phyloP scores from a whole-genome alignment of 2,329 filamentous ascomycete genomes.

The Corynespora cassiicola region DNA sequence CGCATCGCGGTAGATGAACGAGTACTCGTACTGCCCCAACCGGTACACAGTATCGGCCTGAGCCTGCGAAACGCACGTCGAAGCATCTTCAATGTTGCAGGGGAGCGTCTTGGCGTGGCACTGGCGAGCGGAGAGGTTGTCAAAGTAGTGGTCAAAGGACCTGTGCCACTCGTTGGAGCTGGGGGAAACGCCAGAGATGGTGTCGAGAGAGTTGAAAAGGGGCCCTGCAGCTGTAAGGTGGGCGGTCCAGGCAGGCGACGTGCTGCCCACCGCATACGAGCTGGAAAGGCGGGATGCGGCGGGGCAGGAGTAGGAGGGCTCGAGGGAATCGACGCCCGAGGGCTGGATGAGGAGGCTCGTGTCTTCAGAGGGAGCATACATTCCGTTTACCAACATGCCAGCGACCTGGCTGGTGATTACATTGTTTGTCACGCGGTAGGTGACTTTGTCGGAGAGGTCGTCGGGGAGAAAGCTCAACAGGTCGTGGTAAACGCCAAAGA shows the following conservation, averaged over 20 bases:
- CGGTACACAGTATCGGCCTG: constrained; percentile 75
- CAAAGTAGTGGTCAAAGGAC: constrained; percentile 82
- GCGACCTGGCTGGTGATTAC: constrained; percentile 83
- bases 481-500: constrained; percentile 77
- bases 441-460: constrained; percentile 52
- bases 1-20: constrained; percentile 75
- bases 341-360: constrained; percentile 57
- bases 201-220: constrained; percentile 68
- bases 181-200: constrained; percentile 69
- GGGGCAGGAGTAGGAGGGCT: constrained; percentile 74
- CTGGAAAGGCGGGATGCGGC: constrained; percentile 54
- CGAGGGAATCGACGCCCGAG: constrained; percentile 71
- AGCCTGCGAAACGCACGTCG: constrained; percentile 66
- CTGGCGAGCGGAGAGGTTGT: constrained; percentile 80
- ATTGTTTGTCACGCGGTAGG: constrained; percentile 81
- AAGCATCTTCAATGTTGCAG: constrained; percentile 62
- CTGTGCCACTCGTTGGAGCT: constrained; percentile 69
- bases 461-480: constrained; percentile 72
- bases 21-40: constrained; percentile 82
- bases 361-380: constrained; percentile 49
- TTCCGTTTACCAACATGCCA: constrained; percentile 74
- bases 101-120: constrained; percentile 78
- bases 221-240: constrained; percentile 65
- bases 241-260: constrained; percentile 61
- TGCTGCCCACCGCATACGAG: constrained; percentile 54